Base-by-base conservation (phyloP, 208 protist genomes). In the Leptomonas seymouri region DNA sequence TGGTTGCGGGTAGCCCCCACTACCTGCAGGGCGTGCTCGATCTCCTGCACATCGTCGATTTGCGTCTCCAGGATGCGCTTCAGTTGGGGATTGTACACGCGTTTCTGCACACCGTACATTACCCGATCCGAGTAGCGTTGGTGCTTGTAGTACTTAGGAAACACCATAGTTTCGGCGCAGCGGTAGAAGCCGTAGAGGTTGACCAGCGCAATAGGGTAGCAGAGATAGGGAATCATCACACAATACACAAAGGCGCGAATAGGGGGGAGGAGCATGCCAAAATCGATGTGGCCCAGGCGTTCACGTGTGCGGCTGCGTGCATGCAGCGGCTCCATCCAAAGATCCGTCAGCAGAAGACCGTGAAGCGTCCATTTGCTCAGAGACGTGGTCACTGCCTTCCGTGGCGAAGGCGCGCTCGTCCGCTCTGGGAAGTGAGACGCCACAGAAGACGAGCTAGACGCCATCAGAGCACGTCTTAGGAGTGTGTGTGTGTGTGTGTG, bases 61-160 rank as follows among this genome's bases (percentile, higher is more conserved):
- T 84, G 76, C n/a, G 63, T 80, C 66, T 95, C 89, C 21, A 81
- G 31, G 14, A 97, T 39, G 9, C 80, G 75, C 56, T 66, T 76
- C 50, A 84, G 76, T 27, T 67, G 75, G 21, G 70, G 21, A 64
- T 93, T 84, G 66, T 94, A 94, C 46, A 85, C 78, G 5, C 91
- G 86, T 65, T 87, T 89, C 79, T 96, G 91, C 31, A 93, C 89
- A 53, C 83, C 88, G 73, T 94, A 94, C 76, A 92, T 82, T 27
- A 94, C 85, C 27, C 89, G 84, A 21, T 84, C 78, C 18, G 80
- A 82, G 75, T 94, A 94, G 28, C 82, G 84, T 20, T 94, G 76
- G 42, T 71, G 72, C 27, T 78, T 74, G 74, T 94, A 88, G 61
- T 81, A 89, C 61, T 86, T 92, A 6, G 91, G 91, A 31, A 80